Percentiles rank a stretch among this genome's conserved stretches.
These are phyloP conservation scores for Alloteropsis semialata DNA, from an alignment of 176 grass and related monocot species.

Conservation along the genomic window DNA sequence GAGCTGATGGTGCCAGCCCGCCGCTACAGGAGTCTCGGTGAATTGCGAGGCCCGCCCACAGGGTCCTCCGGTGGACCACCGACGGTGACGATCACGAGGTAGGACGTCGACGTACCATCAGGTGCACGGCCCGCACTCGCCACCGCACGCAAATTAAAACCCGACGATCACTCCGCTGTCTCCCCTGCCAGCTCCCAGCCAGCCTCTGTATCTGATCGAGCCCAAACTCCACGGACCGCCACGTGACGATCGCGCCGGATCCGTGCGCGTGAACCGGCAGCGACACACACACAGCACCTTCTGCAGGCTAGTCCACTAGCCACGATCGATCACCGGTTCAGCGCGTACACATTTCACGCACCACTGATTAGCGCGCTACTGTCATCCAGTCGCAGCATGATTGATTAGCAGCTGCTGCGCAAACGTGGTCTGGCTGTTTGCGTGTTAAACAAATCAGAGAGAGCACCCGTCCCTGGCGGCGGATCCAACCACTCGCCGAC, in stretches of 20 bases:
- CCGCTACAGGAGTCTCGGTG: no score
- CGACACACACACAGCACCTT: neutral
- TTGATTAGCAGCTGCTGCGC: neutral
- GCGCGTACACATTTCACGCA: neutral
- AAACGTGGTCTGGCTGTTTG: neutral
- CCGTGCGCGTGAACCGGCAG: neutral
- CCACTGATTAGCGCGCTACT: neutral
- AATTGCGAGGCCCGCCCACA: neutral
- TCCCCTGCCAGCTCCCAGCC: neutral
- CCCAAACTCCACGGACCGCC: neutral
- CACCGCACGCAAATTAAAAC: neutral
- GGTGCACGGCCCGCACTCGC: conserved; percentile 40
- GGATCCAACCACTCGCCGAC: conserved; percentile 18
- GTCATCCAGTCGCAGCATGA: neutral
- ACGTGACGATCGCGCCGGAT: neutral
- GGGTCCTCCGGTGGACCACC: neutral
- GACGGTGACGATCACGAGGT: conserved; percentile 5
- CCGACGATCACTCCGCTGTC: neutral
- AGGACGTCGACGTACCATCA: conserved; percentile 24
- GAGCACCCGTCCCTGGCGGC: neutral
- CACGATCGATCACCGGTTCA: no score
- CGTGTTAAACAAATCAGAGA: neutral
- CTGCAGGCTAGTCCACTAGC: neutral
- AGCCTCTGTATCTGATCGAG: neutral
- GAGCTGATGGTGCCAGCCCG: no score